Evolutionary conservation across 352 stramenopile species (phyloP), one percentile per base, ranked within the genome.

Genomic region (Globisporangium splendens): DNA sequence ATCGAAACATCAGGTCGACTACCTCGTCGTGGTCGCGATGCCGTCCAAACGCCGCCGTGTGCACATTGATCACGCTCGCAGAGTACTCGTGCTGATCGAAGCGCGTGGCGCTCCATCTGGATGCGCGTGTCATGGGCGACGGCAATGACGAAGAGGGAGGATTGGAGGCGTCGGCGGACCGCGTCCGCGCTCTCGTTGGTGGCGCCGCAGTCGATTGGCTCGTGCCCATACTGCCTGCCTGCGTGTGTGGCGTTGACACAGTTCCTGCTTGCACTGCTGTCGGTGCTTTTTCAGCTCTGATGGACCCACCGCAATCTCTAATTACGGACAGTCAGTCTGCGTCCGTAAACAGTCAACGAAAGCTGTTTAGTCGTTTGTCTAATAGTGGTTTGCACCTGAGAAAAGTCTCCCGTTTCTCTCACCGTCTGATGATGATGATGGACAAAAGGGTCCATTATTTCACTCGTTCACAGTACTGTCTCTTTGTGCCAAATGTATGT

Each of bases 31-130:
- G 43, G 24, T 57, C 56, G n/a, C 49, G 20, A 43, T 63, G 49
- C 28, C 28, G 28, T 11, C 56, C 48, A 35, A 57, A 63, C 49
- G 18, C 20, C 49, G 55, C 48, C 15, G 48, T 50, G 24, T 43
- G 56, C 14, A 41, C 41, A 31, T 63, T 63, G 22, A 63, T 31
- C 24, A 63, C 56, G 21, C 48, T 47, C 24, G 24, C 28, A 28
- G 50, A 51, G 56, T 63, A 57, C 31, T 63, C 48, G 8, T 56
- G 39, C 13, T 8, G 28, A 35, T 35, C 28, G 28, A 35, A 35
- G 28, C 28, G 28, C 28, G 28, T 35, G 28, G 28, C 28, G 28
- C 28, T 35, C 28, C 28, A 35, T 10, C 28, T 35, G 5, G 28
- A 35, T 8, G 28, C 28, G 28, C 28, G 28, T 6, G 28, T 35